Conservation (phyloP, 208 protist species). For the Zelonia costaricensis region DNA sequence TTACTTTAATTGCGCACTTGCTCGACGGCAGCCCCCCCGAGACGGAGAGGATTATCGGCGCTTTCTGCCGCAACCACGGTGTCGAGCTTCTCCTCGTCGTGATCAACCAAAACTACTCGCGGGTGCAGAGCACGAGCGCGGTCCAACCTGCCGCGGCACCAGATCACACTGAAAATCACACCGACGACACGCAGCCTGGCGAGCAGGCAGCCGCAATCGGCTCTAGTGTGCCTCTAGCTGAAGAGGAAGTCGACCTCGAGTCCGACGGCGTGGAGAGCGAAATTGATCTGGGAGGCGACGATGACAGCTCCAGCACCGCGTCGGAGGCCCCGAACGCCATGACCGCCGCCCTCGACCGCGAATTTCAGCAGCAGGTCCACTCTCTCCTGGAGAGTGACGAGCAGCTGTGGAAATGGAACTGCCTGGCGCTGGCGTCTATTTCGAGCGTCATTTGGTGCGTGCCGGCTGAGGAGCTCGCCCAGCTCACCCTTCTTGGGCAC, state of each 20-base stretch:
- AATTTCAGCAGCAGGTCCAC: constrained; percentile 55
- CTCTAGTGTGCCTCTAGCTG: not conserved
- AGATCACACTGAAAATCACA: no score
- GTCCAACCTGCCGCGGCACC: not conserved
- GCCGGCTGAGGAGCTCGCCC: constrained; percentile 53
- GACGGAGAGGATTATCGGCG: constrained; percentile 52
- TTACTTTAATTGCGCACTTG: constrained; percentile 64
- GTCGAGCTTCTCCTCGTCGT: constrained; percentile 86
- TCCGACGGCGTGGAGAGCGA: constrained; percentile 18
- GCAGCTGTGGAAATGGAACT: constrained; percentile 88
- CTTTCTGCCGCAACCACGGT: constrained; percentile 82
- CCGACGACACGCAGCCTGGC: not conserved
- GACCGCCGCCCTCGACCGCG: constrained; percentile 13
- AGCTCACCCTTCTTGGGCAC: constrained; percentile 48
- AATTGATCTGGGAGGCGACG: constrained; percentile 22
- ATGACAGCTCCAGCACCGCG: not conserved
- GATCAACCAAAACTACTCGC: constrained; percentile 83
- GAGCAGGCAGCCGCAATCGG: not conserved
- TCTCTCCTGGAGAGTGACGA: constrained; percentile 77
- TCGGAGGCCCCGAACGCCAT: constrained; percentile 4
- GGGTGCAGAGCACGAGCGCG: constrained; percentile 3
- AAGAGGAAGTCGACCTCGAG: not conserved
- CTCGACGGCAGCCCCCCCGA: constrained; percentile 47
- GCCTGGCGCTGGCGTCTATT: constrained; percentile 56
- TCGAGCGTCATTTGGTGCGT: constrained; percentile 59